phyloP scores from a whole-genome alignment of 495 filamentous ascomycete genomes.

The Aspergillus mulundensis region DNA sequence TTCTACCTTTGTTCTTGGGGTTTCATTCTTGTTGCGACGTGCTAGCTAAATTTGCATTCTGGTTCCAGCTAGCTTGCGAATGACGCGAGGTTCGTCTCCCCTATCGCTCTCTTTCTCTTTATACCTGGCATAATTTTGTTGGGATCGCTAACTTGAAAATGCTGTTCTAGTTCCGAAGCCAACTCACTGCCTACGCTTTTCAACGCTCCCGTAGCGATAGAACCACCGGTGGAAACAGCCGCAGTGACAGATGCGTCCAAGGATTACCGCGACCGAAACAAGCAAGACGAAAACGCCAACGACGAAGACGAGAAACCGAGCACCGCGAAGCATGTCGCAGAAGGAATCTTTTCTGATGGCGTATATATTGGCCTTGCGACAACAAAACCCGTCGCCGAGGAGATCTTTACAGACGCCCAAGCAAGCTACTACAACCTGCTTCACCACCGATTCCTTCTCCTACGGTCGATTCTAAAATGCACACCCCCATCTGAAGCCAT shows the following conservation, averaged over 20 bases:
- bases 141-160: conserved; percentile 2
- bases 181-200: conserved; percentile 64
- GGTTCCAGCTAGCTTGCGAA: conserved; percentile 9
- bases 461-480: conserved; percentile 55
- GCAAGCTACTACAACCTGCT: conserved; percentile 61
- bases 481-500: conserved; percentile 49
- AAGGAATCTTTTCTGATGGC: conserved; percentile 21
- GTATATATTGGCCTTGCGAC: conserved; percentile 40
- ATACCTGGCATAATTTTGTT: background rate
- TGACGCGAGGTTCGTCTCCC: conserved; percentile 9
- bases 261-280: background rate
- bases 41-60: conserved; percentile 30
- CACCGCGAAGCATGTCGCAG: background rate
- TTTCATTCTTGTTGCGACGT: conserved; percentile 8
- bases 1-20: background rate
- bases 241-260: background rate
- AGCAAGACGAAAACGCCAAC: conserved; percentile 2
- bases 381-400: conserved; percentile 9
- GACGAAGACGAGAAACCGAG: background rate
- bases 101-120: background rate
- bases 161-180: conserved; percentile 61
- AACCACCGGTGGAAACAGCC: conserved; percentile 1
- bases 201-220: conserved; percentile 42
- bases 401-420: conserved; percentile 46
- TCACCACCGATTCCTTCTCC: conserved; percentile 51